Evolutionary conservation across 2,329 filamentous ascomycete species (phyloP), one percentile per base, ranked within the genome.

Genomic region (Orbilia quercus): DNA sequence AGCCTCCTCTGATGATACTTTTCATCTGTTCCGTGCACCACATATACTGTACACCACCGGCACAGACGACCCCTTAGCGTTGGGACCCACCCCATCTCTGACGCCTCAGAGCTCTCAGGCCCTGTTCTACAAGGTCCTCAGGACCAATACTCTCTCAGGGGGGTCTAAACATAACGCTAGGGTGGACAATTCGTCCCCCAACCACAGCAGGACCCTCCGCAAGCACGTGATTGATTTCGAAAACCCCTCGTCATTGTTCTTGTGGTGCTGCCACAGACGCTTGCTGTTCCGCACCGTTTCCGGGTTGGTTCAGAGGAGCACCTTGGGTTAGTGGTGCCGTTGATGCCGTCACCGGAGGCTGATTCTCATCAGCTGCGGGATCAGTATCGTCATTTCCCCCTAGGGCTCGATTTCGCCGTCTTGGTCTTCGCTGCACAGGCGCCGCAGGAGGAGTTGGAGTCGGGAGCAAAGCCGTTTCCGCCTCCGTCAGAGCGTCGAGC

Each of bases 1-100:
- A 47, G 44, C 57, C 57, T 51, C 57, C 57, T 62, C 31, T 12
- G 25, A 38, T 62, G 44, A 62, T 51, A 51, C 25, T 36, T 16
- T 36, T 28, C 22, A 18, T 47, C 18, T 47, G 16, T 47, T 47
- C 16, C 18, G 18, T 51, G 18, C 23, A 31, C 34, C 47, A 54
- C 23, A 22, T 47, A 20, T 47, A 47, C 2, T 47, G 28, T 31
- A 31, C 28, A 4, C 9, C 28, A 31, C n/a, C 28, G 28, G 28
- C 9, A 31, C n/a, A 31, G 28, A 31, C 28, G 28, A 31, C 5
- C 28, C 28, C 28, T n/a, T n/a, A 9, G 28, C 9, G 28, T 9
- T 31, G 28, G 4, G 28, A 31, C 5, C 28, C 47, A 34, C 58
- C 58, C 45, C 28, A 28, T 7, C 44, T 38, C 44, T 48, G 55